Conservation (phyloP, 2,329 filamentous ascomycete genomes). For the Fusarium pseudonygamai region DNA sequence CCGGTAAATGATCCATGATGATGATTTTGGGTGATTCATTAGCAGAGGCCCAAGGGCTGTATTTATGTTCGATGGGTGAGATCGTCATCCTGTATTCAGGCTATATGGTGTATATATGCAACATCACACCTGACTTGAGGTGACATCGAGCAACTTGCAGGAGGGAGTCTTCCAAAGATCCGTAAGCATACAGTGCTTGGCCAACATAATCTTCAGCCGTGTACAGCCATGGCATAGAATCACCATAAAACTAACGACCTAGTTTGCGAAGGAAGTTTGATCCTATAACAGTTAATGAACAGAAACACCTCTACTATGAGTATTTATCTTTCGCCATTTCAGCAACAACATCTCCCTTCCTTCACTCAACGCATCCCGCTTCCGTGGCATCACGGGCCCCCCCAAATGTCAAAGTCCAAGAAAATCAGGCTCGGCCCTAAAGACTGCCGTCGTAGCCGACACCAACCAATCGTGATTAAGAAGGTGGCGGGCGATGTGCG, state of each 20-base stretch:
- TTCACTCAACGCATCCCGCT: too few relatives aligned
- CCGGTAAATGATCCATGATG: accelerated
- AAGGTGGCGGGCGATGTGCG: accelerated
- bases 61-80: neutral
- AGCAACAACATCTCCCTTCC: too few relatives aligned
- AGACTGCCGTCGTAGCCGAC: neutral
- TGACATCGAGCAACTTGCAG: neutral
- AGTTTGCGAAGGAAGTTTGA: too few relatives aligned
- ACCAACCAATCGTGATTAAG: neutral
- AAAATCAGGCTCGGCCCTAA: neutral
- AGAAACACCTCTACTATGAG: too few relatives aligned
- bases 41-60: accelerated
- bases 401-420: neutral
- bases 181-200: too few relatives aligned
- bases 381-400: neutral
- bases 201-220: too few relatives aligned
- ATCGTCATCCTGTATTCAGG: neutral
- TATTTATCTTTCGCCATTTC: too few relatives aligned
- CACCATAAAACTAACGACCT: too few relatives aligned
- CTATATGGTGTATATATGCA: neutral
- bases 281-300: too few relatives aligned
- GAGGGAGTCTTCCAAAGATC: too few relatives aligned
- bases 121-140: accelerated
- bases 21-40: accelerated
- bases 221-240: too few relatives aligned